Conservation (phyloP, 2,329 filamentous ascomycete genomes). For the Ascochyta viciae-villosae region DNA sequence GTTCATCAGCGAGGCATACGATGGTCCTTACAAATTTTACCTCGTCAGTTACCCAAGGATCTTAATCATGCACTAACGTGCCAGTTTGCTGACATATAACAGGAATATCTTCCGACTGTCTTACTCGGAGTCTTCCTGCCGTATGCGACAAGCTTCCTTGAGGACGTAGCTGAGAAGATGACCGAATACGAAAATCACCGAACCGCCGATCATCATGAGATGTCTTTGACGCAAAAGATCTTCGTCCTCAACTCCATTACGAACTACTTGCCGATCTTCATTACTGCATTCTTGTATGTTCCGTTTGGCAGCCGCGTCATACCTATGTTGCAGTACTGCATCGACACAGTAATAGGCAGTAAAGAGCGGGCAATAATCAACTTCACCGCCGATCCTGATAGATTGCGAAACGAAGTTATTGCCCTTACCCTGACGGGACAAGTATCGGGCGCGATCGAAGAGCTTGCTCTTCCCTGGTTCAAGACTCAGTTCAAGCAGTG, state of each 20-base stretch:
- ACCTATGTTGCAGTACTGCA: constrained; percentile 29
- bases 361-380: constrained; percentile 17
- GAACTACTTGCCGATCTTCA: constrained; percentile 46
- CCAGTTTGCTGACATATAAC: constrained; percentile 10
- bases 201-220: constrained; percentile 41
- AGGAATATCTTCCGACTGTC: constrained; percentile 46
- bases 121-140: constrained; percentile 40
- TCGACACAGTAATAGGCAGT: constrained; percentile 24
- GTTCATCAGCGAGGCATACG: constrained; percentile 44
- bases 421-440: constrained; percentile 44
- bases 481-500: constrained; percentile 38
- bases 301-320: constrained; percentile 38
- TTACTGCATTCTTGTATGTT: constrained; percentile 44
- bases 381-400: constrained; percentile 38
- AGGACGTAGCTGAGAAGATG: constrained; percentile 35
- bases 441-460: constrained; percentile 38
- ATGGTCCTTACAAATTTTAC: constrained; percentile 41
- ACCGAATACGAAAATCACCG: constrained; percentile 47
- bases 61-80: background rate
- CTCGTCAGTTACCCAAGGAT: constrained; percentile 22
- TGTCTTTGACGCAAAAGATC: constrained; percentile 45
- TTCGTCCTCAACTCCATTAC: constrained; percentile 47
- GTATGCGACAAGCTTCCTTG: constrained; percentile 38
- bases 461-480: constrained; percentile 40
- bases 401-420: constrained; percentile 44